A percentile compares a stretch with the other conserved stretches of the same genome.
Conservation (phyloP, 805 yeast genomes). For the Saccharomycopsis malanga region DNA sequence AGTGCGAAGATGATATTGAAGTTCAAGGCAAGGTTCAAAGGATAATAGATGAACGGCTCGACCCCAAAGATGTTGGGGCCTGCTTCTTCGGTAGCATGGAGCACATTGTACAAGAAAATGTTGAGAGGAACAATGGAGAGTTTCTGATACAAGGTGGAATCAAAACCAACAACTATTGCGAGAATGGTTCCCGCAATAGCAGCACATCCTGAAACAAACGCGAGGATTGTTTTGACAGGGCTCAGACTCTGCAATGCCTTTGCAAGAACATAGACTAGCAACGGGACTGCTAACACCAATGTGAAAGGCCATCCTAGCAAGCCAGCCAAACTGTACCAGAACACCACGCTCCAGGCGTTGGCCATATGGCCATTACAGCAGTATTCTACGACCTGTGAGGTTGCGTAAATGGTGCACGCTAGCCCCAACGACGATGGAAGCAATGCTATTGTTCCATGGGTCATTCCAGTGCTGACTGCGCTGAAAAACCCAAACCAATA, state of each 20-base stretch:
- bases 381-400: slow-evolving; percentile 31
- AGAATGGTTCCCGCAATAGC: slow-evolving; percentile 25
- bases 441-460: slow-evolving; percentile 81
- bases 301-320: slow-evolving; percentile 90
- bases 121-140: slow-evolving; percentile 69
- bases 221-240: slow-evolving; percentile 15
- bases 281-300: slow-evolving; percentile 55
- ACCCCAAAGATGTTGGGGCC: slow-evolving; percentile 91
- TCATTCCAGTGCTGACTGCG: slow-evolving; percentile 69
- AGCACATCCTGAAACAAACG: slow-evolving; percentile 25
- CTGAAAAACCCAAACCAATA: slow-evolving; percentile 58
- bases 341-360: slow-evolving; percentile 23
- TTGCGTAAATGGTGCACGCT: slow-evolving; percentile 41
- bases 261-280: slow-evolving; percentile 35
- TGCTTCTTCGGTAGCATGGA: slow-evolving; percentile 50
- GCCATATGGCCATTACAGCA: slow-evolving; percentile 24
- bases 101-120: slow-evolving; percentile 76
- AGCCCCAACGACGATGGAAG: slow-evolving; percentile 78
- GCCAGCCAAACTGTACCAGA: slow-evolving; percentile 58
- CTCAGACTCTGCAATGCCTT: slow-evolving; percentile 24
- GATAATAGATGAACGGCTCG: slow-evolving; percentile 71
- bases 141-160: slow-evolving; percentile 55
- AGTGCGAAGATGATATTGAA: slow-evolving; percentile 52
- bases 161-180: slow-evolving; percentile 36
- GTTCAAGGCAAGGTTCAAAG: slow-evolving; percentile 61